phyloP scores from a whole-genome alignment of 1,284 basidiomycete genomes.

The Bondarzewia mesenterica region DNA sequence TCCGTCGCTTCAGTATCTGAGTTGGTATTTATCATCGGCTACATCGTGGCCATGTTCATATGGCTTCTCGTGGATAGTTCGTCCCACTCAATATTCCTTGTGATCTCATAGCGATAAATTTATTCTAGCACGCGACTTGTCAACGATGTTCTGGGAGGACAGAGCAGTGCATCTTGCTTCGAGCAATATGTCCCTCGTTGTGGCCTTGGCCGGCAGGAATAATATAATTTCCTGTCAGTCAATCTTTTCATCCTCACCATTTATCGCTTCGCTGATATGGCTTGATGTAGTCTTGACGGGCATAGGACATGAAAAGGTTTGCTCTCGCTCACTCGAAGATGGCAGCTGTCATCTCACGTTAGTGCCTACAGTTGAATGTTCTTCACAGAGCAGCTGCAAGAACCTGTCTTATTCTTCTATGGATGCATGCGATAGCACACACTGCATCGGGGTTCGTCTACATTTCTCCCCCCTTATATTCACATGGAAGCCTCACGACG shows the following conservation, averaged over 20 bases:
- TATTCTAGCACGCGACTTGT: constrained; percentile 17
- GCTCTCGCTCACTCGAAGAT: background rate
- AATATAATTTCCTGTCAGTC: constrained; percentile 35
- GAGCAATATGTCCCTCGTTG: constrained; percentile 35
- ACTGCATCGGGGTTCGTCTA: constrained; percentile 17
- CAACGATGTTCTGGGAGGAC: constrained; percentile 25
- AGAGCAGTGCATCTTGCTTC: constrained; percentile 32
- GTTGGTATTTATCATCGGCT: constrained; percentile 32
- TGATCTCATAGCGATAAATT: background rate
- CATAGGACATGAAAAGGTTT: constrained; percentile 35
- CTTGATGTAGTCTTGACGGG: constrained; percentile 30
- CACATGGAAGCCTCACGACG: too few relatives aligned
- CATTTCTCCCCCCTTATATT: too few relatives aligned
- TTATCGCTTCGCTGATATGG: background rate
- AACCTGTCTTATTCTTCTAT: constrained; percentile 25
- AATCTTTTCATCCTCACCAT: too few relatives aligned
- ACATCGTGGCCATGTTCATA: constrained; percentile 32
- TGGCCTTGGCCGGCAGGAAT: constrained; percentile 38
- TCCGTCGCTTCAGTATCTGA: constrained; percentile 30
- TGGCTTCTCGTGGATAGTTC: constrained; percentile 36
- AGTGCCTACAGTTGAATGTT: constrained; percentile 22
- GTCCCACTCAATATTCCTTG: constrained; percentile 11
- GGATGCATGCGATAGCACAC: constrained; percentile 26
- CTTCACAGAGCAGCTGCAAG: constrained; percentile 28
- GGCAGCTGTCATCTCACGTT: background rate